Base-by-base conservation (phyloP, 1,139 yeast species). In the Yamadazyma sp. region DNA sequence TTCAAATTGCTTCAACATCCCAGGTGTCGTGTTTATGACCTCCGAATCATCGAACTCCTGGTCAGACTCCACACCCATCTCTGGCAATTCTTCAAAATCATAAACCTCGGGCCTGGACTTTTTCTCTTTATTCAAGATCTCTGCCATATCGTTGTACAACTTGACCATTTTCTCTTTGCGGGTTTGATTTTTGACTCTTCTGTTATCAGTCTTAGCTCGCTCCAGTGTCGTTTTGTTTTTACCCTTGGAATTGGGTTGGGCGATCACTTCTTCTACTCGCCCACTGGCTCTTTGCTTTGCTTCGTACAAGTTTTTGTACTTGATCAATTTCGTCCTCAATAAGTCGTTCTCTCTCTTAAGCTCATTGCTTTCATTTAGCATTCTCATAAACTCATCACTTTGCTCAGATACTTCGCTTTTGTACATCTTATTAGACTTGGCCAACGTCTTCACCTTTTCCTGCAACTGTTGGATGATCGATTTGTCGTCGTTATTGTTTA, bases 261-360 rank as follows among this genome's bases (percentile, higher is more conserved):
- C 16, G 29, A 16, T 20, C 4, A 5, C 20, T 7, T 24, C 20
- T 12, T 18, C 16, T 9, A 27, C 15, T 12, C 32, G 32, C 15
- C 33, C 29, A 12, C 23, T 36, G 12, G 16, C 32, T 18, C 38
- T 16, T 20, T 29, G 31, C 29, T 40, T 33, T 8, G 37, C 39
- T 12, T 60, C 66, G 31, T 65, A 62, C 28, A 66, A 51, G 6
- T 44, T 49, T 47, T 64, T 65, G 39, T 67, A 67, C 50, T 67
- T 67, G 33, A 56, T 53, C 40, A 67, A 56, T 43, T 67, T 67
- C 17, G 55, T 57, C 22, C 72, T 50, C 29, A 68, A 54, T 23
- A 66, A 51, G 11, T 49, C 59, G 37, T 62, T 65, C 40, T 66
- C 71, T 17, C 55, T 48, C 33, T 44, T 45, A 30, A 60, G 41